Base-by-base conservation (phyloP, 176 grass and related monocot species). In the Phoenix roebelenii region DNA sequence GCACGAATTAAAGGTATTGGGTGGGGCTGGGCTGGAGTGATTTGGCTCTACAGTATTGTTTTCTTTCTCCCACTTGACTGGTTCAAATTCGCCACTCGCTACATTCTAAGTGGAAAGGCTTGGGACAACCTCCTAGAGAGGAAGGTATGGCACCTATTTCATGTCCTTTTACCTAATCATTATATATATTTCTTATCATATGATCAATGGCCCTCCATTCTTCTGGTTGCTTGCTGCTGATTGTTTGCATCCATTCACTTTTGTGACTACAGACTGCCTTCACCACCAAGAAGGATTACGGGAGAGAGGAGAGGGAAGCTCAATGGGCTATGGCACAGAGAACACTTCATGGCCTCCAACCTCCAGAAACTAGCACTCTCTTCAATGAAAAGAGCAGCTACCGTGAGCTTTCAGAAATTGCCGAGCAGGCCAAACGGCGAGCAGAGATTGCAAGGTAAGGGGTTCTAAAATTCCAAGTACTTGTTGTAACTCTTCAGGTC, bases 221-320 rank as follows among this genome's bases (percentile, higher is more conserved):
- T 14, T 2, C 35, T 58, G 30, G 16, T 14, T 44, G 49, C 4
- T 54, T 53, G 69, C 71, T 25, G 28, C 7, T 9, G 6, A 44
- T 15, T 23, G 10, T 1, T 63, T 39, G 9, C 26, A 23, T 19
- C 20, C 19, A 39, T 44, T 49, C n/a, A 18, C 24, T 39, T 23
- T 23, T 50, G 48, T 25, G 35, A 12, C 35, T 16, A 17, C 66
- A 95, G 94, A 98, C 30, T 22, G 88, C 88, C 14, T 98, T 98
- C 85, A 98, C 88, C 22, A 93, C 94, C 73, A 98, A 98, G 88
- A 92, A 98, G 61, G 85, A 98, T 72, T 98, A 89, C 7, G 88
- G 94, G 1, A 88, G 73, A 76, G 88, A 59, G 35, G 81, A 98
- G 71, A 88, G 94, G 59, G 94, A 98, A 68, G 94, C 88, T 7